These are phyloP conservation scores for Pythium pyrilobum DNA, from an alignment of 352 stramenopile genomes.

Conservation along the genomic window DNA sequence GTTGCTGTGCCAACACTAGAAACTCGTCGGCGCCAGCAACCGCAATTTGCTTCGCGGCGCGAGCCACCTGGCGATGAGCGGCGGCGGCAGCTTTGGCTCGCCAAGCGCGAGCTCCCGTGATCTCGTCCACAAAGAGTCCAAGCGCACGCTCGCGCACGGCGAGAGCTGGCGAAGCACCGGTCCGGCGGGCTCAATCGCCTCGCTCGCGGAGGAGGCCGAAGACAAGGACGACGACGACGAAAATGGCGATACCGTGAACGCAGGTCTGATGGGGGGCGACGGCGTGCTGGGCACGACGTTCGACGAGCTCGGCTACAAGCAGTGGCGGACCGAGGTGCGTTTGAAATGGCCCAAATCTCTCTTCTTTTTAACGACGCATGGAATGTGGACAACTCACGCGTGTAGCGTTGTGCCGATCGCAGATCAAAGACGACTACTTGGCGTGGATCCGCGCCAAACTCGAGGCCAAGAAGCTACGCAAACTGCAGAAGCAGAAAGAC, in stretches of 20 bases:
- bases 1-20: not conserved
- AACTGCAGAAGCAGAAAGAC: conserved; percentile 41
- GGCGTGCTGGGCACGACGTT: conserved; percentile 38
- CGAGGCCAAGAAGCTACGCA: conserved; percentile 39
- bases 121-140: conserved; percentile 22
- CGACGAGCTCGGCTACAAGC: conserved; percentile 53
- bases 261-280: conserved; percentile 5
- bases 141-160: conserved; percentile 14
- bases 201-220: conserved; percentile 13
- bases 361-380: too few species aligned
- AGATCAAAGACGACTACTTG: conserved; percentile 73
- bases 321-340: conserved; percentile 52
- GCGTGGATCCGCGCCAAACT: conserved; percentile 64
- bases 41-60: conserved; percentile 3
- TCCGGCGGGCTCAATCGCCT: conserved; percentile 12
- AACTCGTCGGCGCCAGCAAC: conserved; percentile 8
- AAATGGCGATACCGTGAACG: not conserved
- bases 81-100: not conserved
- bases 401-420: not conserved
- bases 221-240: conserved; percentile 20
- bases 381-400: not conserved
- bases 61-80: conserved; percentile 6
- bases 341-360: too few species aligned
- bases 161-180: conserved; percentile 17
- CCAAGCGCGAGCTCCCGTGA: not conserved